Percentiles rank a stretch among this genome's conserved stretches.
Evolutionary conservation across 495 filamentous ascomycete genomes (phyloP).

Genomic region (Penicillium mononematosum): DNA sequence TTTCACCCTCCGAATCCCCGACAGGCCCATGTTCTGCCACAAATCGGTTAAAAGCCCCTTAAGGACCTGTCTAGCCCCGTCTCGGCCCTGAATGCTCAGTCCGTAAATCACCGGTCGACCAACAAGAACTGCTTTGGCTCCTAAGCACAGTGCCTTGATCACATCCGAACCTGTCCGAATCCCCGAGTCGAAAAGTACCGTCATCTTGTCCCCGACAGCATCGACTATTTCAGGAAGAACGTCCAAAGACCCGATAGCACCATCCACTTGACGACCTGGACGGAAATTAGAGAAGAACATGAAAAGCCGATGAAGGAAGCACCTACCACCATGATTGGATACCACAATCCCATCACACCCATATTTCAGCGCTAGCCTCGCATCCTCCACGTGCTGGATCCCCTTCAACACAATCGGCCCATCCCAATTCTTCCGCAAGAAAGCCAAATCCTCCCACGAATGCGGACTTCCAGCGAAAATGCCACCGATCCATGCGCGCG

Average conservation of each 20-base stretch:
- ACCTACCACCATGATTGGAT: constrained; percentile 54
- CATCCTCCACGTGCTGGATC: constrained; percentile 53
- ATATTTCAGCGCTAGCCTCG: constrained; percentile 43
- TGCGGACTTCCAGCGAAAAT: constrained; percentile 52
- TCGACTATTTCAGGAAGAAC: constrained; percentile 64
- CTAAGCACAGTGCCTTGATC: constrained; percentile 85
- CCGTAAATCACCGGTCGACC: constrained; percentile 86
- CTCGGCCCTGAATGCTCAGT: constrained; percentile 59
- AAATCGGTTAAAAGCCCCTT: constrained; percentile 58
- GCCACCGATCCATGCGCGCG: constrained; percentile 48
- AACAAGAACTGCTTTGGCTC: constrained; percentile 85
- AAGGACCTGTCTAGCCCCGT: constrained; percentile 58
- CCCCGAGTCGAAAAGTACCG: constrained; percentile 65
- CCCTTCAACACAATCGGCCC: constrained; percentile 55
- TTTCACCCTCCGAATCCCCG: constrained; percentile 52
- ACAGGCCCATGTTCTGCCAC: constrained; percentile 58
- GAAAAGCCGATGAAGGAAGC: neutral
- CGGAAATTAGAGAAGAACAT: neutral
- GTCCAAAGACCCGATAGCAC: constrained; percentile 62
- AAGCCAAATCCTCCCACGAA: constrained; percentile 57
- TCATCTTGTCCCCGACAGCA: constrained; percentile 52
- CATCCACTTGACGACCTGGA: constrained; percentile 63
- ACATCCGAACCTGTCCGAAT: constrained; percentile 60
- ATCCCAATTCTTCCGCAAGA: constrained; percentile 59
- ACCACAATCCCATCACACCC: constrained; percentile 55